Base-by-base conservation (phyloP, 768 basidiomycete species). In the Roridomyces roridus region DNA sequence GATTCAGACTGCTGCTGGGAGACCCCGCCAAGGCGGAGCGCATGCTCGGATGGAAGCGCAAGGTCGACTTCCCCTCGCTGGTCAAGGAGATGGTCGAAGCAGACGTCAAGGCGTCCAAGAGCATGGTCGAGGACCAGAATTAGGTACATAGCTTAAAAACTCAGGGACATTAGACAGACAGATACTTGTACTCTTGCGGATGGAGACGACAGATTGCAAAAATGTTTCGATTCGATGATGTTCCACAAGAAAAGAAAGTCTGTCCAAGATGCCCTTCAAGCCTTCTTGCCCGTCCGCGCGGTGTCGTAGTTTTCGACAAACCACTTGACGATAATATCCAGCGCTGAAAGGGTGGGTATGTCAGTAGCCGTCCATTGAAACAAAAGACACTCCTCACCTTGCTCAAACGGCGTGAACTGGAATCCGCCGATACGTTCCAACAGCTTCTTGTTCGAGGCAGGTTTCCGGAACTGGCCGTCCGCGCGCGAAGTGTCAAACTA, bases 391-490 rank as follows among this genome's bases (percentile, higher is more conserved):
- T 6, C 10, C 31, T 10, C 31, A 91, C 91, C 91, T 71, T 84
- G 60, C 28, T 93, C 84, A 70, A 98, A 96, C 9, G 94, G 94
- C 24, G 95, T 96, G 73, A 97, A 97, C 72, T 88, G 67, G 77
- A 95, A 96, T 5, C 77, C 86, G 24, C 88, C 87, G 48, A 94
- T 86, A 46, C 92, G 75, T 20, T 72, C 73, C 46, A 91, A 69
- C 7, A 97, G 77, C 71, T 95, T 96, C 65, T 82, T 85, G 74
- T 97, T 98, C 39, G 92, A 94, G 11, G 95, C 95, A 0, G 95
- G 94, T 74, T 97, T 97, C 64, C 94, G 87, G 82, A 87, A 95
- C 72, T 97, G 95, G 3, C 96, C 95, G 65, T 98, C 96, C 11
- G 94, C 86, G 49, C 85, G 84, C 28, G 83, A 77, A 26, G 86